These are phyloP conservation scores for Serendipita sp. DNA, from an alignment of 1,284 basidiomycete species.

Conservation along the genomic window DNA sequence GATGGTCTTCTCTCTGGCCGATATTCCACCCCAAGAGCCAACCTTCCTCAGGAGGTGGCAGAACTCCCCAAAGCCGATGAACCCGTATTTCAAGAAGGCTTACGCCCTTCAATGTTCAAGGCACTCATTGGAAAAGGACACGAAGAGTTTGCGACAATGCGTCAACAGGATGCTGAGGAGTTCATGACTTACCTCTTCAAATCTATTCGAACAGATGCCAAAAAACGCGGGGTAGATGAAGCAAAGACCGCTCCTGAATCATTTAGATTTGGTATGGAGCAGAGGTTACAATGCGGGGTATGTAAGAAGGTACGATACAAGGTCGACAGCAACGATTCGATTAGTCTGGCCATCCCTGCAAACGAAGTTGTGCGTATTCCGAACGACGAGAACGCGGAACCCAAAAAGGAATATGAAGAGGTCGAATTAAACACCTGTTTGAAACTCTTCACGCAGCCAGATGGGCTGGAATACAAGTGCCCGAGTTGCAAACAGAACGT, in stretches of 20 bases:
- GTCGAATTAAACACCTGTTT: conserved; percentile 61
- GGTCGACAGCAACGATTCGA: conserved; percentile 61
- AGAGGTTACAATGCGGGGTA: conserved; percentile 66
- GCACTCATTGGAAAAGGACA: conserved; percentile 84
- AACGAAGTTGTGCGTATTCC: conserved; percentile 19
- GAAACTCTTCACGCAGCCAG: conserved; percentile 46
- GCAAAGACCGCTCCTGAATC: conserved; percentile 40
- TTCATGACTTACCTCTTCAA: conserved; percentile 77
- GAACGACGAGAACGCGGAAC: conserved; percentile 26
- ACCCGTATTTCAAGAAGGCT: conserved; percentile 72
- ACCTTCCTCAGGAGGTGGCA: conserved; percentile 18
- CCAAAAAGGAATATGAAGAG: conserved; percentile 50
- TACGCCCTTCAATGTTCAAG: conserved; percentile 80
- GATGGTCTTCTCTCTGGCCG: conserved; percentile 89
- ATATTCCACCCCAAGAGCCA: conserved; percentile 56
- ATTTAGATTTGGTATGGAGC: conserved; percentile 76
- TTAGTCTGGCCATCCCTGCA: conserved; percentile 71
- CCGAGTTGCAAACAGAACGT: conserved; percentile 48
- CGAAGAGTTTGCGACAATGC: conserved; percentile 91
- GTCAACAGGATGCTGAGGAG: conserved; percentile 94
- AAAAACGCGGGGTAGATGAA: conserved; percentile 30
- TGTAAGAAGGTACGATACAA: conserved; percentile 86
- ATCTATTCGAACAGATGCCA: conserved; percentile 50
- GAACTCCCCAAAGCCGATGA: not conserved
- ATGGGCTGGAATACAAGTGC: conserved; percentile 62